phyloP scores from a whole-genome alignment of 2,329 filamentous ascomycete species.

The Celoporthe dispersa region DNA sequence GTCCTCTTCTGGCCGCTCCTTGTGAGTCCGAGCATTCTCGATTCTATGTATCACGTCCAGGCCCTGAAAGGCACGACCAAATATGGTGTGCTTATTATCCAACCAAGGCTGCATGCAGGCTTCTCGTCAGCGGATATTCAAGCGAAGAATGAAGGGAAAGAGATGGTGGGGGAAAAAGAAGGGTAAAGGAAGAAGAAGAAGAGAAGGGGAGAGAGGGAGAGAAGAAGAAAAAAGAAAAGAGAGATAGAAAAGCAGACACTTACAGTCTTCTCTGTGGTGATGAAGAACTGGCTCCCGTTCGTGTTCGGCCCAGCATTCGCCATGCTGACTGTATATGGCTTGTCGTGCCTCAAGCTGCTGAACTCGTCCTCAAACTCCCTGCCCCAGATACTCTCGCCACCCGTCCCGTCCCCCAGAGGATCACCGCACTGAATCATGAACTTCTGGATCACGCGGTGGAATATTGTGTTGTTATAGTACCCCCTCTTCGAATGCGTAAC shows the following conservation, averaged over 20 bases:
- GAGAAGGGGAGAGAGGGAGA: neutral
- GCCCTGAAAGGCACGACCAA: constrained; percentile 86
- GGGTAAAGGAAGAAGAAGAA: too few species aligned
- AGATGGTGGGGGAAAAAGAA: too few species aligned
- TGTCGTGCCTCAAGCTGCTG: constrained; percentile 87
- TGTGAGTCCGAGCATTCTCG: constrained; percentile 83
- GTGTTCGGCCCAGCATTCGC: constrained; percentile 95
- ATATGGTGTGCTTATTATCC: constrained; percentile 95
- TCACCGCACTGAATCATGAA: constrained; percentile 97
- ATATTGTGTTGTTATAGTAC: constrained; percentile 98
- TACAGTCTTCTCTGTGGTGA: constrained; percentile 94
- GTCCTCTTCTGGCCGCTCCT: constrained; percentile 95
- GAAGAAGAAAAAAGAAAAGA: too few species aligned
- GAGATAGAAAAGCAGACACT: constrained; percentile 44
- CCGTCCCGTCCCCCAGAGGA: constrained; percentile 85
- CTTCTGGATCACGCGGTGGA: constrained; percentile 95
- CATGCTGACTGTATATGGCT: constrained; percentile 96
- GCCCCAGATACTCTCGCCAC: constrained; percentile 93
- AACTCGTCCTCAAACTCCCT: constrained; percentile 93
- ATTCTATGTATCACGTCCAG: constrained; percentile 96
- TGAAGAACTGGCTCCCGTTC: constrained; percentile 97
- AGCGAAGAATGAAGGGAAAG: neutral
- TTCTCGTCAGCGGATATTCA: constrained; percentile 2
- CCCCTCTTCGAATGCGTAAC: constrained; percentile 86
- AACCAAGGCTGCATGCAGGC: constrained; percentile 71